Base-by-base conservation (phyloP, 1,284 basidiomycete genomes). In the Puccinia novopanici region DNA sequence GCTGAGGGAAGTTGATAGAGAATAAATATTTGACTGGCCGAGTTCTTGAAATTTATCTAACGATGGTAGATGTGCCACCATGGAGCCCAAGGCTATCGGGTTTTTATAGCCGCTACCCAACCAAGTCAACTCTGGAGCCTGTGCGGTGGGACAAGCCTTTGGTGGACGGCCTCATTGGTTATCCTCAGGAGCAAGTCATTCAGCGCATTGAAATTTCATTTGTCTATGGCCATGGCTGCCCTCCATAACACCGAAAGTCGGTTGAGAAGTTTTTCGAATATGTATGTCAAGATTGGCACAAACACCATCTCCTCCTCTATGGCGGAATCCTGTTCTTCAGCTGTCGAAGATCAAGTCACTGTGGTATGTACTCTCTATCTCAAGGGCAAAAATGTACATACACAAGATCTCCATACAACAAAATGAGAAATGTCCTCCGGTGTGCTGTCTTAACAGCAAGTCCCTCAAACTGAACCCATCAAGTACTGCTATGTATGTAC, bases 141-240 rank as follows among this genome's bases (percentile, higher is more conserved):
- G 37, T 34, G 22, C 6, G 9, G 24, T 42, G 61, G 40, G 37
- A n/a, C 34, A 63, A n/a, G 30, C 17, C 61, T 40, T 9, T 8
- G 12, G 12, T 61, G 19, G 17, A 2, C 3, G 45, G 45, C 12
- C 10, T 19, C 45, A 48, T 19, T 48, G 54, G 55, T 12, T 30
- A 30, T 59, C 55, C 63, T 45, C 30, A 63, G 57, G 17, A 42
- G 61, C 40, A 67, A 67, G 61, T 65, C 61, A 65, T 37, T 22
- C 37, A 37, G 37, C 37, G 19, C 42, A 34, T 34, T 15, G 10
- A n/a, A 17, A 9, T 19, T 34, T 34, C 34, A 34, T 34, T 34
- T 34, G 34, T 34, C 2, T 34, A 34, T 34, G 34, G 34, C 34
- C 61, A 65, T 42, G 61, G 61, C 37, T 65, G 34, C 9, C 61